phyloP scores from a whole-genome alignment of 768 basidiomycete species.

The Rhodosporidiobolus sp. region DNA sequence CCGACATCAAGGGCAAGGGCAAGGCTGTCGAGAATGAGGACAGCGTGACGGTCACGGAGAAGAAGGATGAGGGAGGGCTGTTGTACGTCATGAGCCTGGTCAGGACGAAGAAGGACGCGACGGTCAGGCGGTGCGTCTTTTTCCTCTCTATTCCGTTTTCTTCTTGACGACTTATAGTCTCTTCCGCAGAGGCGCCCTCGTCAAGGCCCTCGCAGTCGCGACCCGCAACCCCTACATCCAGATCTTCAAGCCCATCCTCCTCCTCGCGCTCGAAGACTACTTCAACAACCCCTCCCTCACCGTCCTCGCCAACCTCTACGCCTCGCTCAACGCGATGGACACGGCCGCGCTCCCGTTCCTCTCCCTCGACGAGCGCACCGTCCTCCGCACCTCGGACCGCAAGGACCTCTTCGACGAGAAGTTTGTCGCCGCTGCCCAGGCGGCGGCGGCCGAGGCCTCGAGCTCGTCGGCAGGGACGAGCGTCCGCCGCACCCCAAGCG shows the following conservation, averaged over 20 bases:
- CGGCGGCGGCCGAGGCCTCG: neutral
- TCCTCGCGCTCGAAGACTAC: slow-evolving; percentile 94
- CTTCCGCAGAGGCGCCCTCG: slow-evolving; percentile 72
- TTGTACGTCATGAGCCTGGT: slow-evolving; percentile 88
- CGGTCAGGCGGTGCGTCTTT: slow-evolving; percentile 63
- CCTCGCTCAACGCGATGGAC: slow-evolving; percentile 83
- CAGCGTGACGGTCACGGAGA: slow-evolving; percentile 56
- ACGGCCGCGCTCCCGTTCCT: slow-evolving; percentile 72
- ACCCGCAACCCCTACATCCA: slow-evolving; percentile 91
- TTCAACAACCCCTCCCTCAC: slow-evolving; percentile 83
- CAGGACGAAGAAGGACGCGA: slow-evolving; percentile 84
- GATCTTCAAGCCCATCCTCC: slow-evolving; percentile 92
- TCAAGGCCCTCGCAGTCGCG: slow-evolving; percentile 91
- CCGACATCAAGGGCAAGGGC: slow-evolving; percentile 11
- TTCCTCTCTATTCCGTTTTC: neutral
- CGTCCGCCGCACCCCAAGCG: neutral
- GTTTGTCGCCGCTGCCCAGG: slow-evolving; percentile 51
- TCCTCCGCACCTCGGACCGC: slow-evolving; percentile 84
- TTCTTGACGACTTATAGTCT: slow-evolving; percentile 1
- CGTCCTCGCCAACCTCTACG: slow-evolving; percentile 82
- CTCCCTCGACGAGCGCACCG: slow-evolving; percentile 74
- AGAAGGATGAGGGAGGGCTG: slow-evolving; percentile 55
- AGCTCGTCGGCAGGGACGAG: neutral
- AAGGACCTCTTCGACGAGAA: slow-evolving; percentile 90
- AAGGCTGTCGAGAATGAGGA: neutral